Evolutionary conservation across 768 basidiomycete genomes (phyloP), one percentile per base, ranked within the genome.

Genomic region (Suillus bovinus): DNA sequence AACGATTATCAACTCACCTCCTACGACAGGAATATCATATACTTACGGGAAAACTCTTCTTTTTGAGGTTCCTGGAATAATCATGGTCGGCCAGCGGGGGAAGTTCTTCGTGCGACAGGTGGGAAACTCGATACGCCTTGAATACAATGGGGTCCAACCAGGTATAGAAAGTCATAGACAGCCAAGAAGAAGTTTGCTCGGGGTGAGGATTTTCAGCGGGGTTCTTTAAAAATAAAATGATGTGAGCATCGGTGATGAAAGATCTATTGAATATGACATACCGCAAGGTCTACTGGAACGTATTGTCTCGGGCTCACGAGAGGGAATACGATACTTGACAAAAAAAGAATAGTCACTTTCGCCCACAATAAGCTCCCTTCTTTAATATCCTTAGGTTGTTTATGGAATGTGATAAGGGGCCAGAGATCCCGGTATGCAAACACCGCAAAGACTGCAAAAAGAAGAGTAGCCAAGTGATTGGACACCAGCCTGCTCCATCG

Each of bases 361-460:
- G 74, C 71, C 87, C 88, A 89, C 22, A 88, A 70, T 38, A 84
- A 61, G 56, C 70, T 62, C 8, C 84, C 82, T 65, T 84, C 83
- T 1, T 69, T 68, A 2, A 70, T 66, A 65, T 90, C 89, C n/a
- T 74, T 63, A 8, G 87, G 85, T 16, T 60, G 39, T 27, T 79
- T 72, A n/a, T 76, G 78, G 71, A 77, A 87, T 0, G 86, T 89
- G 17, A 79, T 73, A 10, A 89, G 68, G 14, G 88, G 89, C 70
- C 79, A 87, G 8, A 90, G 56, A 67, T 85, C 82, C n/a, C 87
- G 81, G 67, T 86, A 86, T 38, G 74, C 72, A 66, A 81, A 89
- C 9, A 86, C 77, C 11, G 66, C 66, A 69, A 84, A 83, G 5
- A 76, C 76, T 31, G 76, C 72, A n/a, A 86, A 65, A 11, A 88